These are phyloP conservation scores for Ajuga reptans DNA, from an alignment of 305 asterid species.

Conservation along the genomic window DNA sequence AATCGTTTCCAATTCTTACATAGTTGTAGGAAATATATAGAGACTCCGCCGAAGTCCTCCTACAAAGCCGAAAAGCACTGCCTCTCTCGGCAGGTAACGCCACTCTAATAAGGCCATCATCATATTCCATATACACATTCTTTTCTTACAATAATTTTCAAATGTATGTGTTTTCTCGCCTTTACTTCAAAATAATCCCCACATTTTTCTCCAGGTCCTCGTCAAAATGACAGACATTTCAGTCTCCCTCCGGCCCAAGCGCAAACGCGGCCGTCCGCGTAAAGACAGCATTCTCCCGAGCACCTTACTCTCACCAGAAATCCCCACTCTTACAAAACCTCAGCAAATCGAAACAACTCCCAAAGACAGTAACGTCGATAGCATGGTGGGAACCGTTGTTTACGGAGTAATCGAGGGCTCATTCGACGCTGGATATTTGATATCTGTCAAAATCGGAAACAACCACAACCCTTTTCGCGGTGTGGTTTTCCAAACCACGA, in stretches of 20 bases:
- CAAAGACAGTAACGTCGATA: slow-evolving; percentile 13
- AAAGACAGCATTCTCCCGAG: slow-evolving; percentile 39
- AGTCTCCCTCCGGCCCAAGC: slow-evolving; percentile 41
- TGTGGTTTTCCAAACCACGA: slow-evolving; percentile 47
- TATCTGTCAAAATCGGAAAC: slow-evolving; percentile 48
- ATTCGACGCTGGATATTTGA: slow-evolving; percentile 63
- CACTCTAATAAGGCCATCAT: too few species aligned
- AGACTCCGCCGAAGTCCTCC: too few species aligned
- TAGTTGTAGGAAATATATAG: too few species aligned
- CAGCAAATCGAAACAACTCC: slow-evolving; percentile 8
- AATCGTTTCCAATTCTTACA: too few species aligned
- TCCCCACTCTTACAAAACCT: not conserved
- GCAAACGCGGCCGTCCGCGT: slow-evolving; percentile 69
- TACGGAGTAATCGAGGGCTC: slow-evolving; percentile 59
- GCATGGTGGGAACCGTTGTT: slow-evolving; percentile 41
- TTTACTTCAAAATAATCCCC: too few species aligned
- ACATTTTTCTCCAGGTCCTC: too few species aligned
- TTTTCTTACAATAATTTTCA: too few species aligned
- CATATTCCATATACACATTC: too few species aligned
- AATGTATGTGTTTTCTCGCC: too few species aligned
- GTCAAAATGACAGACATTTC: slow-evolving; percentile 41
- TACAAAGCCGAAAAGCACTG: too few species aligned
- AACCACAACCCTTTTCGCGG: slow-evolving; percentile 46
- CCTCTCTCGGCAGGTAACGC: too few species aligned
- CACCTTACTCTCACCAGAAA: slow-evolving; percentile 28